Base-by-base conservation (phyloP, 805 yeast genomes). In the Schizosaccharomyces japonicus region DNA sequence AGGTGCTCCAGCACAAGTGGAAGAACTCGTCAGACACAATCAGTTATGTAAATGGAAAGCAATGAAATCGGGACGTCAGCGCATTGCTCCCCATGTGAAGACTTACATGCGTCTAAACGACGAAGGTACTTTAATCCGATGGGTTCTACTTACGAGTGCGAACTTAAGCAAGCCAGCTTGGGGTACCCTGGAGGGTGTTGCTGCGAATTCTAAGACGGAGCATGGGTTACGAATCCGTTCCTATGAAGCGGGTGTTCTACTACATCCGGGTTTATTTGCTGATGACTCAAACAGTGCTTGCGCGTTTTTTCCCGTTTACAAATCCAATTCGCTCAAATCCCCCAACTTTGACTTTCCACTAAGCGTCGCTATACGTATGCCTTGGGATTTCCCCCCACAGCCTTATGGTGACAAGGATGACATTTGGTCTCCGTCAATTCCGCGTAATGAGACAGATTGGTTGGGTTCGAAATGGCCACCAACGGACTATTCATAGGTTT, bases 81-180 rank as follows among this genome's bases (percentile, higher is more conserved):
- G 55, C 5, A 53, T 69, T 8, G 69, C 77, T 2, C 73, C 77
- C 1, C 94, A 82, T 60, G 75, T 77, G 11, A 82, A 82, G 58
- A 71, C 80, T 29, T 74, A 78, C 54, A 56, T 72, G 50, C 48
- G 51, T 15, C 45, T 52, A 19, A 42, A 27, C 31, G 15, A 19
- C 1, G 48, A 48, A 25, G 49, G 51, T 1, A 46, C 34, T 5
- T 32, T 73, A 52, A 57, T 79, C 4, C 68, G 71, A 47, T 82
- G 93, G 92, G 68, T 76, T 17, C 58, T 79, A 4, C 65, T 79
- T 56, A 79, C 90, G 0, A 76, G 84, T 45, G 79, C 82, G 29
- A 82, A 82, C 56, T 55, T 80, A 36, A 76, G 85, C 29, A 72
- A 72, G 48, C 78, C 73, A 50, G 94, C 93, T 1, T 82, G 94